Evolutionary conservation across 257 asterid species (phyloP), one percentile per base, ranked within the genome.

Genomic region (Cynanchum wilfordii): DNA sequence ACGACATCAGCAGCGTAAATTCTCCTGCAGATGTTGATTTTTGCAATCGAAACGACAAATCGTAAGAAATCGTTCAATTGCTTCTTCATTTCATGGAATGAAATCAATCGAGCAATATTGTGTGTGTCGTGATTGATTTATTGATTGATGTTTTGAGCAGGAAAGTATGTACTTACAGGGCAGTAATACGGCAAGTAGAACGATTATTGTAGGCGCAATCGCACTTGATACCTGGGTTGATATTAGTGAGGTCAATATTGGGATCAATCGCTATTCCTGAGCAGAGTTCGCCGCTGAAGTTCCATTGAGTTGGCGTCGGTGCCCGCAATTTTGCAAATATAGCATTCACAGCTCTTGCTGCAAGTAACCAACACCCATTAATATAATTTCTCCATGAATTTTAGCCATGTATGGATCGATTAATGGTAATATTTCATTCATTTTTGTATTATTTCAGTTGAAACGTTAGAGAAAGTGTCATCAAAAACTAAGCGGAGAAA

Each of bases 211-310:
- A 81, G 52, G 89, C 73, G 84, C 96, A 90, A 24, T 84, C 87
- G 73, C 95, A 90, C 76, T 84, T 85, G 80, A 90, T 82, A 10
- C 86, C 95, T 4, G 91, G 93, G 45, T 82, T 88, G n/a, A 62
- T 10, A 30, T 49, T 13, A 2, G 0, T 2, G 22, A 80, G n/a
- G 4, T 16, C 1, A 5, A 85, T 68, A n/a, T 42, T 0, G 71
- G 45, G 10, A 10, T 83, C 93, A 42, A 75, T 70, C 42, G 96
- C 95, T 9, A 71, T 29, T n/a, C 95, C 96, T 24, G 81, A 81
- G 79, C 96, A 90, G 50, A 87, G 71, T 27, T 85, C 89, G 16
- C 95, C 95, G 68, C 86, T 87, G 0, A 76, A 81, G 76, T 90
- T 90, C 96, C 96, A 90, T 36, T 51, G 27, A 30, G 69, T 42